A percentile compares a stretch with the other conserved stretches of the same genome.
phyloP scores from a whole-genome alignment of 108 stramenopile species.

The Aureococcus anophagefferens region DNA sequence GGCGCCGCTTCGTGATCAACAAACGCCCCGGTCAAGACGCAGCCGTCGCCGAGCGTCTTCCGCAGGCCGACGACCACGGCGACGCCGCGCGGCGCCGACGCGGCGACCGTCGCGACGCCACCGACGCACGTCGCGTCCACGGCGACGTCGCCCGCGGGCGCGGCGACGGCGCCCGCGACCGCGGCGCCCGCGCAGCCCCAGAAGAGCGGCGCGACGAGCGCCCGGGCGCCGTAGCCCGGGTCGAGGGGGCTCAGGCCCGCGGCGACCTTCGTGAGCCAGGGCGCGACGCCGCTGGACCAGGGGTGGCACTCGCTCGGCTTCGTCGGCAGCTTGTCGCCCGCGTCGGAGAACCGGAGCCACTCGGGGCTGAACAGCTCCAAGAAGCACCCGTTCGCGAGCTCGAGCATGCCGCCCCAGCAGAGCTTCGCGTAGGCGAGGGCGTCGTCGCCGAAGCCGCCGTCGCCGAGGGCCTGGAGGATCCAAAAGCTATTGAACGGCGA shows the following conservation, averaged over 20 bases:
- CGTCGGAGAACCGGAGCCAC: constrained; percentile 25
- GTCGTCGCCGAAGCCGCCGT: constrained; percentile 26
- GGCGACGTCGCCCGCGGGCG: constrained; percentile 23
- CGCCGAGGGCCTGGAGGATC: constrained; percentile 28
- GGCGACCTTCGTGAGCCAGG: constrained; percentile 28
- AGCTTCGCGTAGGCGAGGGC: constrained; percentile 29
- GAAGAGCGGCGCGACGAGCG: constrained; percentile 22
- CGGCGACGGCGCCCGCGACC: constrained; percentile 13
- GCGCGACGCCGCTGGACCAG: constrained; percentile 37
- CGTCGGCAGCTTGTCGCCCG: constrained; percentile 27
- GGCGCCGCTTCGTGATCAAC: constrained; percentile 14
- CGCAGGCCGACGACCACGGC: neutral
- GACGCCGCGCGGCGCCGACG: neutral
- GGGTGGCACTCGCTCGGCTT: constrained; percentile 41
- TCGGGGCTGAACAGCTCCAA: constrained; percentile 30
- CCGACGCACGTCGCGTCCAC: constrained; percentile 20
- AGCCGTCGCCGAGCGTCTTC: neutral
- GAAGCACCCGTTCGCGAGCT: constrained; percentile 38
- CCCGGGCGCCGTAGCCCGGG: constrained; percentile 31
- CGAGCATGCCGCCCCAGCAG: constrained; percentile 36
- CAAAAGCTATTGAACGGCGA: constrained; percentile 42
- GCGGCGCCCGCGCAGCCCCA: constrained; percentile 21
- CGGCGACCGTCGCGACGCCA: neutral
- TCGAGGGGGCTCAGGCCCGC: constrained; percentile 20
- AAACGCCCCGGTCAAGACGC: neutral